These are phyloP conservation scores for Aspergillus ochraceus DNA, from an alignment of 2,329 filamentous ascomycete genomes.

Conservation along the genomic window DNA sequence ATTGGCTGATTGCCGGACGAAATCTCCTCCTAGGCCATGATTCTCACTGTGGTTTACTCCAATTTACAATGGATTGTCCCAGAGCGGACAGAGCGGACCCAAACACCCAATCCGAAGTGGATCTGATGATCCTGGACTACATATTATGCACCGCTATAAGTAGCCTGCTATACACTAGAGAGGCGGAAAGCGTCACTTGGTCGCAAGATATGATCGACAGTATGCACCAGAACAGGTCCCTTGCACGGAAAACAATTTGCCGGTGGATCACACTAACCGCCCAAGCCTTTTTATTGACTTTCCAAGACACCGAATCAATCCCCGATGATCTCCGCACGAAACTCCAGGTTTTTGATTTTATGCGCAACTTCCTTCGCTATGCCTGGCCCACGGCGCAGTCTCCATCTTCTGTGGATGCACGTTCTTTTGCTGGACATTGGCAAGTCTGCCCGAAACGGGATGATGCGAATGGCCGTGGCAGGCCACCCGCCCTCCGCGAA, in stretches of 20 bases:
- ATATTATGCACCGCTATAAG: conserved; percentile 50
- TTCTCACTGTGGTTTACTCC: background rate
- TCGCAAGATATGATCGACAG: conserved; percentile 20
- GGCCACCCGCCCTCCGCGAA: background rate
- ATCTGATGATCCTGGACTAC: conserved; percentile 59
- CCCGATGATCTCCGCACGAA: conserved; percentile 48
- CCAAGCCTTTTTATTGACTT: conserved; percentile 41
- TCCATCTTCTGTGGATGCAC: conserved; percentile 35
- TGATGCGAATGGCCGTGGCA: background rate
- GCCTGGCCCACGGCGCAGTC: conserved; percentile 23
- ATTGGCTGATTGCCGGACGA: background rate
- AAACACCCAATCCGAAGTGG: conserved; percentile 47
- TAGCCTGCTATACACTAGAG: conserved; percentile 39
- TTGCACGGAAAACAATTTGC: background rate
- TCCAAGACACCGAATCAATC: conserved; percentile 42
- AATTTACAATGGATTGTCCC: conserved; percentile 19
- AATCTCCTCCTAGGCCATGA: background rate
- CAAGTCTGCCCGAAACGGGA: background rate
- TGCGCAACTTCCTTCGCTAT: conserved; percentile 14
- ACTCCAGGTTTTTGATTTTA: conserved; percentile 49
- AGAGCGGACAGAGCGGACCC: conserved; percentile 31
- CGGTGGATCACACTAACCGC: background rate
- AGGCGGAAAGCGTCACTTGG: background rate
- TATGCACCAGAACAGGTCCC: conserved; percentile 17
- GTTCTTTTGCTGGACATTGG: background rate